Evolutionary conservation across 805 yeast species (phyloP), one percentile per base, ranked within the genome.

Genomic region (Wickerhamiella hasegawae): DNA sequence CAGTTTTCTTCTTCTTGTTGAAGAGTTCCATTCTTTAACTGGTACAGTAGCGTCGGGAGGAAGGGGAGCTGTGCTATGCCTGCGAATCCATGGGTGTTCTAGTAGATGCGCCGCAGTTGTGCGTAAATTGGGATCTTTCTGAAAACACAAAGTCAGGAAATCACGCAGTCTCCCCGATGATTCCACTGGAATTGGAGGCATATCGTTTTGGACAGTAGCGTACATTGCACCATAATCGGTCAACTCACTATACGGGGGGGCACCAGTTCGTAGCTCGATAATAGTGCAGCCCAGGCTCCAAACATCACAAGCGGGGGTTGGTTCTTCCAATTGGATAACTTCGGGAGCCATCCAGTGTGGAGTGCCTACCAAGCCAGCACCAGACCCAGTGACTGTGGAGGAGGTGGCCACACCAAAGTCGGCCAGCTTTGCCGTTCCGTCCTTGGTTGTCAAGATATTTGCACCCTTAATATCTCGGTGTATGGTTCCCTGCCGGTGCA

Each of bases 311-410:
- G 92, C 78, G 0, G 87, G 72, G 8, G 92, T 76, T 1, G 87
- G 78, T 17, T 42, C 48, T 48, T 77, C 80, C 46, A 83, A 74
- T 28, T 76, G 63, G 3, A 90, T 79, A 2, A 92, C 74, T 51
- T 90, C 98, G 0, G 98, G 98, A 0, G 98, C 96, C 95, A 90
- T 85, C 97, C 97, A 90, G 52, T 87, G 80, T 0, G 96, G 93
- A 0, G 97, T 83, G 1, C 98, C 98, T 12, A 71, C 73, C 2
- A 66, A 63, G 8, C 32, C 32, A 10, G 33, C 26, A n/a, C 30
- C 33, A 10, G 39, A 44, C n/a, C n/a, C n/a, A 3, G 38, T 11
- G 6, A 18, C 18, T n/a, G 35, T 36, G 5, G 50, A 36, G 22
- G 46, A 40, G 4, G 77, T 68, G 15, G 85, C 81, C 5, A 79